Evolutionary conservation across 495 filamentous ascomycete genomes (phyloP).

Genomic region (Hypoxylon lienhwacheense): DNA sequence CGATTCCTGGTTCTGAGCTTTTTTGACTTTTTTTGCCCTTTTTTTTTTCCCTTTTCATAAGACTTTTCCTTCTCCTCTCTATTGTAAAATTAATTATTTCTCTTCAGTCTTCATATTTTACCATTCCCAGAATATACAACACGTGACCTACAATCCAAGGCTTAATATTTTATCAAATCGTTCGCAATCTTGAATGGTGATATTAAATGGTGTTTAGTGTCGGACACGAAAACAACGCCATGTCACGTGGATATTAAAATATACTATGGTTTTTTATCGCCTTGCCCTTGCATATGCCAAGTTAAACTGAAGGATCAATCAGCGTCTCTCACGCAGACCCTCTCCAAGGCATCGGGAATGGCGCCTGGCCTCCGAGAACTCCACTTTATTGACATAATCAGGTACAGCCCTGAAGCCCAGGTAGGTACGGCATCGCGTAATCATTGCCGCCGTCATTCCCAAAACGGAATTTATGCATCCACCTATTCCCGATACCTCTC

Average conservation of each 20-base stretch:
- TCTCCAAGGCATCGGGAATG: conserved; percentile 28
- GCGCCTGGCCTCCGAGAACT: conserved; percentile 19
- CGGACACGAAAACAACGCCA: conserved; percentile 30
- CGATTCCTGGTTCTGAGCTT: no score
- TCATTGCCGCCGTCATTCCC: conserved; percentile 20
- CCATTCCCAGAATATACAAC: no score
- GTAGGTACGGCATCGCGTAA: conserved; percentile 32
- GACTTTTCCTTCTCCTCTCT: no score
- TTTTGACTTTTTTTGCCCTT: no score
- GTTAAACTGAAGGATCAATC: conserved; percentile 23
- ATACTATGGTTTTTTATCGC: neutral
- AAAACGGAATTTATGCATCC: conserved; percentile 26
- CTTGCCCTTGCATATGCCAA: conserved; percentile 33
- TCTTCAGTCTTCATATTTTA: no score
- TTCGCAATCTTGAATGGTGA: no score
- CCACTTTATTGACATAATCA: conserved; percentile 34
- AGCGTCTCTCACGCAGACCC: conserved; percentile 1
- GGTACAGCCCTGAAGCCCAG: no score
- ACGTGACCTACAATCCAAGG: no score
- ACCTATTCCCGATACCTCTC: conserved; percentile 18
- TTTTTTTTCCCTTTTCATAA: no score
- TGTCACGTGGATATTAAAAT: conserved; percentile 20
- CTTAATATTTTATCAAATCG: no score
- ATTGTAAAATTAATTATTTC: no score
- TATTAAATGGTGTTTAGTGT: no score